phyloP scores from a whole-genome alignment of 1,284 basidiomycete genomes.

The Trichosporon faecale region DNA sequence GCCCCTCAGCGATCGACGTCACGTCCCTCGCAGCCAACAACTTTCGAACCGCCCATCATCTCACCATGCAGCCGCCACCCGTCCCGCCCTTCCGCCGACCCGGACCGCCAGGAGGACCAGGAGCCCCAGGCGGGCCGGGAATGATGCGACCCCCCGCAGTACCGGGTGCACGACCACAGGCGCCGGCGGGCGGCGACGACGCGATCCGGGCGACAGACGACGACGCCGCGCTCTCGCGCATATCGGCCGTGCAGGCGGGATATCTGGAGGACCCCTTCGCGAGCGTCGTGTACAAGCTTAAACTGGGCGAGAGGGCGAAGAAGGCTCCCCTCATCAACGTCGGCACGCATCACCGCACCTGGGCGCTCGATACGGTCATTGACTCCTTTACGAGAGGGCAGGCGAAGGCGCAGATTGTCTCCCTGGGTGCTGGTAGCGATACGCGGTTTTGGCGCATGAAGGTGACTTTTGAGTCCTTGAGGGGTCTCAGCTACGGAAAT shows the following conservation, averaged over 20 bases:
- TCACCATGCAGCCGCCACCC: conserved; percentile 3
- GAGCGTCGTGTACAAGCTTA: conserved; percentile 56
- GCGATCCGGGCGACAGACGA: conserved; percentile 68
- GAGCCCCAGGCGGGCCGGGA: no score
- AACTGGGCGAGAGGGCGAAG: conserved; percentile 19
- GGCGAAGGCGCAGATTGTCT: conserved; percentile 69
- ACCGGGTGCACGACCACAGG: background rate
- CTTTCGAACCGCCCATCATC: background rate
- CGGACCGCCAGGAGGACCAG: background rate
- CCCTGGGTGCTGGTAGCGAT: conserved; percentile 88
- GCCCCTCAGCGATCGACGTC: background rate
- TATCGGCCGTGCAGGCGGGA: conserved; percentile 66
- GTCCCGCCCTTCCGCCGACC: background rate
- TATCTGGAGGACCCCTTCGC: conserved; percentile 75
- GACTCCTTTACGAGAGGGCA: conserved; percentile 61
- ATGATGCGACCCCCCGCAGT: background rate
- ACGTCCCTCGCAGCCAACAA: background rate
- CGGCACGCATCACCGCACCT: conserved; percentile 83
- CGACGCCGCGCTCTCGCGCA: conserved; percentile 61
- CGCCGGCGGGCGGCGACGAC: conserved; percentile 52
- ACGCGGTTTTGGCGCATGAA: conserved; percentile 85
- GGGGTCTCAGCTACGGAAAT: no score
- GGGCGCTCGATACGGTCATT: conserved; percentile 75
- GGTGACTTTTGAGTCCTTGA: conserved; percentile 66
- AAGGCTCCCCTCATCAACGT: conserved; percentile 85